Conservation (phyloP, 306 rosid genomes). For the Canavalia ensiformis region DNA sequence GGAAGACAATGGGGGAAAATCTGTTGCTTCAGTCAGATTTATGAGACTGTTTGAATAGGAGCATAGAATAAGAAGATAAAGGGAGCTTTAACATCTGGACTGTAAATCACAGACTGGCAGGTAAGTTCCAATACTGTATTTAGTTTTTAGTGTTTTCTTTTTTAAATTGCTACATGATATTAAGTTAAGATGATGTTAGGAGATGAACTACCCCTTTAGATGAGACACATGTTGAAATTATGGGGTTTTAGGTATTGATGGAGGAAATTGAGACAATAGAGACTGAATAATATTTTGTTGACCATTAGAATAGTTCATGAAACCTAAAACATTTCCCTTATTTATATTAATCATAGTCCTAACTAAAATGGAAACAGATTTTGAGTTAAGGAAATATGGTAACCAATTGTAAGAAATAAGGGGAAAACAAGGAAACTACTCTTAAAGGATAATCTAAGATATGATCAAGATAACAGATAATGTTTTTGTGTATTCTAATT, state of each 20-base stretch:
- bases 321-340: neutral
- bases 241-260: neutral
- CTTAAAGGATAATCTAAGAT: no score
- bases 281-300: neutral
- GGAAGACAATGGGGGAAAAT: neutral
- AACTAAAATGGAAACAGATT: neutral
- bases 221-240: neutral
- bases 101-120: neutral
- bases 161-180: neutral
- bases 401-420: neutral
- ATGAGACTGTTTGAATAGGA: neutral
- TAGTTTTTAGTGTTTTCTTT: neutral
- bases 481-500: neutral
- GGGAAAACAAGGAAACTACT: neutral
- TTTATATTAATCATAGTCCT: neutral
- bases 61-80: neutral
- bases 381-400: neutral
- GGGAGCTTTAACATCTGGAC: constrained; percentile 32
- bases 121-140: neutral
- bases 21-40: neutral
- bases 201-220: constrained; percentile 15
- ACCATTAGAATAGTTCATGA: neutral
- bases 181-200: neutral
- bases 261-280: neutral
- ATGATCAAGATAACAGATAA: neutral